Conservation (phyloP, 192 early-diverging fungal species). For the Podila minutissima region DNA sequence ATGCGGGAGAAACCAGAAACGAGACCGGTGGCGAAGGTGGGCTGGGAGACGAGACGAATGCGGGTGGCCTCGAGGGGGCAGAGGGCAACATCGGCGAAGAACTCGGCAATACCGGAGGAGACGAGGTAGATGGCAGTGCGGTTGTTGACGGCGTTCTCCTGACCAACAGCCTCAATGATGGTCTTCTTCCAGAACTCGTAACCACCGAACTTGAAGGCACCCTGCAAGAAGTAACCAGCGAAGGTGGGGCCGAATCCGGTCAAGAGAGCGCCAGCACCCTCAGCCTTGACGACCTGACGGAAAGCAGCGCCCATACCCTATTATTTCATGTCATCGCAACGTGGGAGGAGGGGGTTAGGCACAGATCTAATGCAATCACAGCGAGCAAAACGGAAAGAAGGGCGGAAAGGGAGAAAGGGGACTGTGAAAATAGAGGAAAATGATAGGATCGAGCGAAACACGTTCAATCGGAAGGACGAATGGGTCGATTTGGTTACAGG, state of each 20-base stretch:
- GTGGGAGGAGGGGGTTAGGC: too few species aligned
- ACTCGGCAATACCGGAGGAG: constrained; percentile 78
- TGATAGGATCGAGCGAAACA: background rate
- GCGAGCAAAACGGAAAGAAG: too few species aligned
- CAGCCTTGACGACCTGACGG: constrained; percentile 64
- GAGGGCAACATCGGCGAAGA: constrained; percentile 82
- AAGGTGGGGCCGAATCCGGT: constrained; percentile 79
- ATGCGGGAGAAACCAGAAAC: constrained; percentile 70
- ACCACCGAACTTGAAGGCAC: constrained; percentile 79
- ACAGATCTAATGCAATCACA: too few species aligned
- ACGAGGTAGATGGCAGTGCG: constrained; percentile 77
- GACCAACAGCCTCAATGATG: constrained; percentile 62
- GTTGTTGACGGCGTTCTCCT: constrained; percentile 69
- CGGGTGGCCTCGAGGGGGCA: constrained; percentile 84
- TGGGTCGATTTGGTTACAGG: background rate
- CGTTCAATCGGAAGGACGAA: constrained; percentile 5
- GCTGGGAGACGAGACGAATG: constrained; percentile 82
- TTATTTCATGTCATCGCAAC: background rate
- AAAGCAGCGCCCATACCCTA: constrained; percentile 67
- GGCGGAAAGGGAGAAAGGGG: too few species aligned
- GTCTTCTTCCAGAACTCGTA: constrained; percentile 79
- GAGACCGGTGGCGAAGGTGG: constrained; percentile 75
- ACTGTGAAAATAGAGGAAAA: background rate
- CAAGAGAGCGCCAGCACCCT: constrained; percentile 73
- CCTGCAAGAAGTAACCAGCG: constrained; percentile 79